These are phyloP conservation scores for Pavlovales sp. DNA, from an alignment of 208 protist species.

Conservation along the genomic window DNA sequence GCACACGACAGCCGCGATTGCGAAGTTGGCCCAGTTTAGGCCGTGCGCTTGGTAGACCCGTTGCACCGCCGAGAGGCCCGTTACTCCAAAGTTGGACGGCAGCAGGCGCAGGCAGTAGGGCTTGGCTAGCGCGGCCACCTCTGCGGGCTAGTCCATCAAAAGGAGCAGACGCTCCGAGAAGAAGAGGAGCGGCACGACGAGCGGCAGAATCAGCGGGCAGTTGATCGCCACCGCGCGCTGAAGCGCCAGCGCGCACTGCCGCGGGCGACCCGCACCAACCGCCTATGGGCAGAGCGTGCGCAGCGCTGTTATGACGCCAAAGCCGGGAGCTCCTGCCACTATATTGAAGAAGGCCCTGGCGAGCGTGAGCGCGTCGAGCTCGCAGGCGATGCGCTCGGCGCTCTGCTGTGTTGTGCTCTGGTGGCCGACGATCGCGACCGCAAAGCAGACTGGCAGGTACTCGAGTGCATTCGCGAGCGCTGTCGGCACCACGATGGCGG, in stretches of 20 bases:
- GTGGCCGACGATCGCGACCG: constrained; percentile 18
- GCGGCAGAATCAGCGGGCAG: background rate
- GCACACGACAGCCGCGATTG: background rate
- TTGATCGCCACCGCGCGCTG: constrained; percentile 9
- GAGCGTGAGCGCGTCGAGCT: constrained; percentile 25
- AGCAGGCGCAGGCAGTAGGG: constrained; percentile 6
- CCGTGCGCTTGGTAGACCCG: constrained; percentile 20
- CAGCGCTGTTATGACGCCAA: constrained; percentile 21
- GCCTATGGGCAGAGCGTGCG: constrained; percentile 38
- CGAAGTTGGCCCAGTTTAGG: constrained; percentile 10
- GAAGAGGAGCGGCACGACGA: background rate
- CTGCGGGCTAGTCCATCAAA: background rate
- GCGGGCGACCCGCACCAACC: background rate
- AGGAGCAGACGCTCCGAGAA: background rate
- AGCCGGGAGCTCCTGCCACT: background rate
- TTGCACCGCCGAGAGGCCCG: constrained; percentile 2
- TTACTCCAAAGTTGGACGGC: background rate
- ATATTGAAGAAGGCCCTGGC: constrained; percentile 26
- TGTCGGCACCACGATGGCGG: constrained; percentile 24
- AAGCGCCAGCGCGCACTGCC: background rate
- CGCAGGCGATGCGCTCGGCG: background rate
- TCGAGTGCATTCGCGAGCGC: constrained; percentile 11
- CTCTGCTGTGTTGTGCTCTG: background rate
- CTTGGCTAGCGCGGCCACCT: background rate
- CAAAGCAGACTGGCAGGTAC: constrained; percentile 18